A percentile compares a stretch with the other conserved stretches of the same genome.
These are phyloP conservation scores for Saturnispora serradocipensis DNA, from an alignment of 805 yeast species.

Conservation along the genomic window DNA sequence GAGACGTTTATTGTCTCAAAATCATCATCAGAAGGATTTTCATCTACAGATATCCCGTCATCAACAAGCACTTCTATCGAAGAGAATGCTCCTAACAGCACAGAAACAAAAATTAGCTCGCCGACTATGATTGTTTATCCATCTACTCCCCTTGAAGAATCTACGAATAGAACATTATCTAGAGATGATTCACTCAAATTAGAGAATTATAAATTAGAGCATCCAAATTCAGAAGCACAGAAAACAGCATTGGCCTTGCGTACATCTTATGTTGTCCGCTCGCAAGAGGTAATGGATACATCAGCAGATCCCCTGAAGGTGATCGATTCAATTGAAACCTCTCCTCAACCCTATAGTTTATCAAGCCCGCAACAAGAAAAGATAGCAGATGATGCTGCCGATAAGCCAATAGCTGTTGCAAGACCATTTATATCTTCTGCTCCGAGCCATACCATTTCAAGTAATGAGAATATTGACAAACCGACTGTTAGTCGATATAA, in stretches of 20 bases:
- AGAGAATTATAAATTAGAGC: constrained; percentile 1
- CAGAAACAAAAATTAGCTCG: neutral
- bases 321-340: neutral
- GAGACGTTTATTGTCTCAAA: constrained; percentile 4
- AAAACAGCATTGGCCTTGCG: neutral
- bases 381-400: neutral
- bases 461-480: neutral
- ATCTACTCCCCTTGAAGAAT: neutral
- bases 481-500: neutral
- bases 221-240: neutral
- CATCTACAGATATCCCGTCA: constrained; percentile 8
- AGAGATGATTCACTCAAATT: neutral
- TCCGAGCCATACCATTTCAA: neutral
- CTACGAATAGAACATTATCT: neutral
- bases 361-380: neutral
- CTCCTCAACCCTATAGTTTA: neutral
- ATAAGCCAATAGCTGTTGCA: neutral
- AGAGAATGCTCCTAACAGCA: neutral
- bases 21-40: constrained; percentile 12
- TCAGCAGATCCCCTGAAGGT: neutral
- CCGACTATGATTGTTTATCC: neutral
- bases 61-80: constrained; percentile 5
- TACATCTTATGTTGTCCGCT: neutral
- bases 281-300: neutral
- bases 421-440: neutral